Percentiles rank a stretch among this genome's conserved stretches.
phyloP scores from a whole-genome alignment of 345 rosid species.

The Cardamine occulta region DNA sequence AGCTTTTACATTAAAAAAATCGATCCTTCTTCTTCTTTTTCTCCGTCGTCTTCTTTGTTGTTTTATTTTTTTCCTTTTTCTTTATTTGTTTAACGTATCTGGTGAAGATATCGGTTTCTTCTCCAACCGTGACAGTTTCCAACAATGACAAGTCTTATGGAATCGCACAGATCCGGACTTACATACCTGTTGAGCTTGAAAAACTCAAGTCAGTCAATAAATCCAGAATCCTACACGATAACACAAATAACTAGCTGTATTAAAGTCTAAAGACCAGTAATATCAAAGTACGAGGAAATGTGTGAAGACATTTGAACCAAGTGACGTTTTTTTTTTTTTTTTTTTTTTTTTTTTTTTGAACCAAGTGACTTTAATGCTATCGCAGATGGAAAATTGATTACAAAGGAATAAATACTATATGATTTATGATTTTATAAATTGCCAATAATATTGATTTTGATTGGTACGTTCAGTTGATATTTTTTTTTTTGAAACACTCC shows the following conservation, averaged over 20 bases:
- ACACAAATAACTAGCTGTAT: not conserved
- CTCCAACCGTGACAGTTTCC: too few relatives aligned
- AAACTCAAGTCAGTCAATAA: not conserved
- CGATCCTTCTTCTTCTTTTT: too few relatives aligned
- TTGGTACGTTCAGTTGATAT: not conserved
- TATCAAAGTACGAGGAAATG: conserved; percentile 9
- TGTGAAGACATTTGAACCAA: not conserved
- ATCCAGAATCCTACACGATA: not conserved
- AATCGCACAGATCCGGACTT: too few relatives aligned
- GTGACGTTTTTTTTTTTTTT: not conserved
- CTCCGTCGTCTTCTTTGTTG: too few relatives aligned
- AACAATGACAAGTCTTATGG: too few relatives aligned
- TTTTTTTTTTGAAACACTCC: not conserved
- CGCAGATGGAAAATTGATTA: not conserved
- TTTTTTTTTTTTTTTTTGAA: not conserved
- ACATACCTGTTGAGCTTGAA: not conserved
- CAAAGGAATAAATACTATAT: not conserved
- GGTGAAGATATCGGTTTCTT: too few relatives aligned
- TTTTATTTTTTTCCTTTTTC: too few relatives aligned
- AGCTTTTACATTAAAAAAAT: too few relatives aligned
- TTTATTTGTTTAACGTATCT: too few relatives aligned
- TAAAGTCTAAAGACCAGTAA: not conserved
- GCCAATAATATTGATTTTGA: not conserved
- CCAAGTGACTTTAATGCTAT: not conserved
- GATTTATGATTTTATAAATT: not conserved